These are phyloP conservation scores for Inga leiocalycina DNA, from an alignment of 306 rosid genomes.

Conservation along the genomic window DNA sequence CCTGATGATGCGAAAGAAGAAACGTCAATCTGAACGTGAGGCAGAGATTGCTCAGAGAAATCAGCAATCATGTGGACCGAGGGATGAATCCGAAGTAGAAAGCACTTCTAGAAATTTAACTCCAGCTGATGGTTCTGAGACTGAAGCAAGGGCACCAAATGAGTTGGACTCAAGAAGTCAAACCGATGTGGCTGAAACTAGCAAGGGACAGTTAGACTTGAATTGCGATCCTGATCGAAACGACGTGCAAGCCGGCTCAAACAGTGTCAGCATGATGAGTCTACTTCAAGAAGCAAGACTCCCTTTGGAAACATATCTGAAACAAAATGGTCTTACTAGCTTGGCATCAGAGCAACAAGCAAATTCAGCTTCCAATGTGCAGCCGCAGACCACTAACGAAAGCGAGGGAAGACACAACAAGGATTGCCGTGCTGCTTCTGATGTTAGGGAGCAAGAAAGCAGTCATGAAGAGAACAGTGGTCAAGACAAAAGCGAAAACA, in stretches of 20 bases:
- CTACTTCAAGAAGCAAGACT: constrained; percentile 89
- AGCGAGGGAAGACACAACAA: constrained; percentile 64
- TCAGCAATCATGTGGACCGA: constrained; percentile 59
- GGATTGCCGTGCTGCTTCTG: constrained; percentile 54
- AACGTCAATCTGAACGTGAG: constrained; percentile 96
- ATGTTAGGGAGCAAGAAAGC: constrained; percentile 58
- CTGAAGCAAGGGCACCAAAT: constrained; percentile 59
- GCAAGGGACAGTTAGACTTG: constrained; percentile 79
- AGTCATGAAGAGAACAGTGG: constrained; percentile 59
- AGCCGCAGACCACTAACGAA: constrained; percentile 57
- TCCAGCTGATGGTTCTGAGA: constrained; percentile 63
- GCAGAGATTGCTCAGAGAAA: constrained; percentile 90
- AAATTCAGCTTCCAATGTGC: constrained; percentile 62
- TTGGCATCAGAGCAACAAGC: constrained; percentile 73
- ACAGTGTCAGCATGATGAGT: constrained; percentile 68
- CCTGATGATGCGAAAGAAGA: constrained; percentile 93
- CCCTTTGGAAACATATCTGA: constrained; percentile 77
- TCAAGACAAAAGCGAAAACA: constrained; percentile 60
- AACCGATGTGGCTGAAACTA: constrained; percentile 58
- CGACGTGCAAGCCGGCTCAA: constrained; percentile 52
- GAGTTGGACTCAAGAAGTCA: constrained; percentile 69
- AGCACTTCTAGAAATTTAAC: constrained; percentile 66
- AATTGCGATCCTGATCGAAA: constrained; percentile 80
- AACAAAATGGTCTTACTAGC: constrained; percentile 89
- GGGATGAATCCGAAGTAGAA: constrained; percentile 83